Base-by-base conservation (phyloP, 2,329 filamentous ascomycete genomes). In the Zymoseptoria tritici region DNA sequence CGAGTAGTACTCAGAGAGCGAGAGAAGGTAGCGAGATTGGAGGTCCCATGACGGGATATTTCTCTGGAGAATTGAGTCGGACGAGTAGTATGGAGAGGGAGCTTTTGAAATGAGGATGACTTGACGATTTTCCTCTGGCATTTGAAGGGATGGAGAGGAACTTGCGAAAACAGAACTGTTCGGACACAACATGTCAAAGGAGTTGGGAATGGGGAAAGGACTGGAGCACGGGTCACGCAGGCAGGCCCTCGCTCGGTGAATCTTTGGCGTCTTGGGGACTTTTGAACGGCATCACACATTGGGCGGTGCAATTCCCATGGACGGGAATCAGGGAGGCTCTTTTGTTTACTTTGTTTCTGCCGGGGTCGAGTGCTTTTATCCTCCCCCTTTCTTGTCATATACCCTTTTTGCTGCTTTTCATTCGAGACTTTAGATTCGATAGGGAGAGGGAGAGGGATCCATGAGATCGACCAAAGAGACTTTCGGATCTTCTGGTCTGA, bases 61-160 rank as follows among this genome's bases (percentile, higher is more conserved):
- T 46, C 16, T 1, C 36, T 1, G 36, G 36, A 46, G 36, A 46
- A 7, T 60, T 73, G 16, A 72, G 69, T 58, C 65, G 72, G 13
- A 73, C 71, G 19, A 72, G 71, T 26, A 72, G 70, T 55, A 71
- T 71, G 55, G 72, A 74, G 50, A 66, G 71, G 42, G 66, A 70
- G 57, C 66, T 64, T 52, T 55, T 67, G 54, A 63, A 53, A 61
- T 66, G 59, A 67, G 36, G 19, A 58, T 24, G 54, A 60, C 24
- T 16, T 46, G 36, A 46, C 13, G 36, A 46, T 3, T 46, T 46
- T 46, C 36, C 36, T 46, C 13, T 46, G 36, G 36, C 4, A 46
- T 46, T 16, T 46, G 36, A 8, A 16, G 36, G 13, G 36, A 46
- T 16, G 16, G 13, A 46, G 36, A 46, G 6, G 9, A 16, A 16